Base-by-base conservation (phyloP, 1,139 yeast genomes). In the Saccharomycopsis hybrid region DNA sequence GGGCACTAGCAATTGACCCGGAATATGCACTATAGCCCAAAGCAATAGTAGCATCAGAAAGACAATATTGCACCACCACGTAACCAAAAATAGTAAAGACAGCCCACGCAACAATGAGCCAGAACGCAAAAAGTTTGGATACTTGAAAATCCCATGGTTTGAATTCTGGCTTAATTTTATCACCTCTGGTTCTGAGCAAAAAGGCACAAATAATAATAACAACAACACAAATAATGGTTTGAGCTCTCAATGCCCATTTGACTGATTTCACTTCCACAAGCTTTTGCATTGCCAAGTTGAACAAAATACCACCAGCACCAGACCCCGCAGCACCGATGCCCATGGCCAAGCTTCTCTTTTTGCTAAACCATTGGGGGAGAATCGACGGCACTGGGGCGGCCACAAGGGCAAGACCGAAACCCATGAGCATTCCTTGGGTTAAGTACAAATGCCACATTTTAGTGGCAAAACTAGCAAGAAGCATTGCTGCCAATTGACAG, bases 231-330 rank as follows among this genome's bases (percentile, higher is more conserved):
- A 73, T 69, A 24, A 74, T 63, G 2, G 78, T 82, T 46, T 75
- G 72, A 66, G 77, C 72, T 51, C 88, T 67, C 53, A 82, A 65
- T 0, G 88, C 84, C 89, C 89, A 83, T 50, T 69, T 81, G 55
- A 79, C 71, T 2, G 82, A 78, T 5, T 77, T 70, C 4, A 59
- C 60, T 32, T 71, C 59, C 25, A 65, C 59, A 46, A 68, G 62
- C 4, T 60, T 53, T 49, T 69, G 67, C 53, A 68, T 63, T 2
- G 67, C 69, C n/a, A 70, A 52, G 46, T 66, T 65, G 57, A 68
- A 73, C 60, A 58, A 70, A 61, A 44, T 57, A 47, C 69, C 69
- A 7, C 87, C 85, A 5, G 75, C 65, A 3, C 88, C 84, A 25
- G 76, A 69, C 2, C 82, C 83, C 0, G 74, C 66, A 2, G 75